Evolutionary conservation across 2,329 filamentous ascomycete species (phyloP), one percentile per base, ranked within the genome.

Genomic region (Orbilia brochopaga): DNA sequence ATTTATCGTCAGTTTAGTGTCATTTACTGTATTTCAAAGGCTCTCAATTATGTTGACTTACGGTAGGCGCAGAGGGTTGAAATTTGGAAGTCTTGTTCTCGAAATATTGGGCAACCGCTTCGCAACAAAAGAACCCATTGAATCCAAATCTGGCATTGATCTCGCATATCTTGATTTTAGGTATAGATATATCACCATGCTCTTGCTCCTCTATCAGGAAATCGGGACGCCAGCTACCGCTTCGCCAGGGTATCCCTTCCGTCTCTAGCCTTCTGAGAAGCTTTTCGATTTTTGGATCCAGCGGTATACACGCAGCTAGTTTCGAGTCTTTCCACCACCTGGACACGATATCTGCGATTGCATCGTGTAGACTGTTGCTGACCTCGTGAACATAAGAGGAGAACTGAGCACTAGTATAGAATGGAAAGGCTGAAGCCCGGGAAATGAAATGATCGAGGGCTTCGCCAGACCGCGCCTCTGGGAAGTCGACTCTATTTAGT

Each of bases 81-180:
- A 61, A 27, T 5, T 15, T 37, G 2, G 42, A 65, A 2, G 8
- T 27, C 1, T 30, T 44, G 15, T 72, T 48, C 1, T 42, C 11
- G 19, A 60, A 60, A n/a, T 54, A 72, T 10, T 21, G 60, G 4
- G 23, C 42, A 10, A 57, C 13, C 3, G 8, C 51, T 17, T 56
- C 54, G 1, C 15, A 32, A 1, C 13, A 13, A 15, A 75, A 61
- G 30, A 78, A 79, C 0, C 79, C 79, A 50, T 81, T 82, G 63
- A 81, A 81, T 10, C 77, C 75, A 55, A 81, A 82, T 0, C 81
- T 77, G 0, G 79, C 80, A 54, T 82, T 82, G 35, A 82, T 81
- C 23, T 82, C 81, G 1, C 80, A 80, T 3, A 82, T 78, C 4
- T 77, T 64, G 23, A 72, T 60, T n/a, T 17, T 54, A 8, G 67